These are phyloP conservation scores for Aegilops bicornis DNA, from an alignment of 176 grass and related monocot genomes.

Conservation along the genomic window DNA sequence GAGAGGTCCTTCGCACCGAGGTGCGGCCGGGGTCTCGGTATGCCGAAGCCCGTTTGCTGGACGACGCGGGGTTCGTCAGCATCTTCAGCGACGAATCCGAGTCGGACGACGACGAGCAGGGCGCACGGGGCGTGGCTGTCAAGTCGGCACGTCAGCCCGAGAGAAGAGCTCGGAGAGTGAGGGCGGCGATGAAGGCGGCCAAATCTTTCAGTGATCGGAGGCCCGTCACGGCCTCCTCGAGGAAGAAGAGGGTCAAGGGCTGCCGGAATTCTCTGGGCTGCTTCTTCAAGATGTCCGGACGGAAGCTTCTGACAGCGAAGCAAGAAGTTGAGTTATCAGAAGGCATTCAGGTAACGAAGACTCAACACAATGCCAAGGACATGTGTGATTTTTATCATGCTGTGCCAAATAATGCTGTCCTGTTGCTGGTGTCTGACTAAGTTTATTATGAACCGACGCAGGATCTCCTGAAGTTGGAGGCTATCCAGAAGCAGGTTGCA, in stretches of 20 bases:
- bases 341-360: slow-evolving; percentile 68
- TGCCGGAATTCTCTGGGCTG: slow-evolving; percentile 56
- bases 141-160: slow-evolving; percentile 62
- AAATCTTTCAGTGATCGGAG: slow-evolving; percentile 30
- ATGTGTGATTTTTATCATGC: not conserved
- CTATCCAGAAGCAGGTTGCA: slow-evolving; percentile 38
- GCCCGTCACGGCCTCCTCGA: slow-evolving; percentile 28
- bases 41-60: not conserved
- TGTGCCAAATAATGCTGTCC: not conserved
- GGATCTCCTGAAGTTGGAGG: slow-evolving; percentile 76
- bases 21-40: slow-evolving; percentile 21
- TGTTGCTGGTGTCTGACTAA: not conserved
- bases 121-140: slow-evolving; percentile 38
- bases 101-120: slow-evolving; percentile 9
- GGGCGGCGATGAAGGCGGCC: slow-evolving; percentile 48
- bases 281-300: slow-evolving; percentile 49
- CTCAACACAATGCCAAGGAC: not conserved
- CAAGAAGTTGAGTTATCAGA: slow-evolving; percentile 75
- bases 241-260: slow-evolving; percentile 50
- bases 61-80: slow-evolving; percentile 33
- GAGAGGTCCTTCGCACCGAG: slow-evolving; percentile 30
- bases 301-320: slow-evolving; percentile 60
- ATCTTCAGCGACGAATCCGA: slow-evolving; percentile 45
- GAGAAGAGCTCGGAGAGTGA: slow-evolving; percentile 69
- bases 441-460: slow-evolving; percentile 39